A percentile compares a stretch with the other conserved stretches of the same genome.
These are phyloP conservation scores for Blastocystis sp. DNA, from an alignment of 352 stramenopile genomes.

Conservation along the genomic window DNA sequence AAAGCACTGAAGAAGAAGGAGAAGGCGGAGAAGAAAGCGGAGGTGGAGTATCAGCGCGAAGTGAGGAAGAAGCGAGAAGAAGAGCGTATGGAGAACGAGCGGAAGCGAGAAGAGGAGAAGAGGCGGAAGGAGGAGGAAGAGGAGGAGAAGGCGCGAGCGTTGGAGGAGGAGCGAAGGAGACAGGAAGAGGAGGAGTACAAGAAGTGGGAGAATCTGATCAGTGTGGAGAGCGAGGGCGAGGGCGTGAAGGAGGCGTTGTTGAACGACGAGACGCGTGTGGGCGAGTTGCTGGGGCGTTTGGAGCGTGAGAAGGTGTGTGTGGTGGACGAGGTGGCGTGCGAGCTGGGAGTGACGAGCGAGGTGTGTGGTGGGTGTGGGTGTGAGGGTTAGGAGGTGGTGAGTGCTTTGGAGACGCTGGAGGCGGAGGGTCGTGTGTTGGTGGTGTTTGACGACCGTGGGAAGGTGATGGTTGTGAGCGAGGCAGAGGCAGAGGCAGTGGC, in stretches of 20 bases:
- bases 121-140: constrained; percentile 31
- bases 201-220: constrained; percentile 60
- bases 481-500: constrained; percentile 11
- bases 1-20: constrained; percentile 67
- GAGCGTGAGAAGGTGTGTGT: constrained; percentile 5
- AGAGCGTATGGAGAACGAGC: constrained; percentile 34
- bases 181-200: constrained; percentile 53
- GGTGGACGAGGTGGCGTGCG: constrained; percentile 30
- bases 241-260: constrained; percentile 44
- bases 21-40: constrained; percentile 58
- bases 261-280: constrained; percentile 3
- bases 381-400: constrained; percentile 33
- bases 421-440: constrained; percentile 8
- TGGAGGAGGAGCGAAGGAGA: constrained; percentile 50
- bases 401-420: constrained; percentile 11
- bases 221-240: constrained; percentile 35
- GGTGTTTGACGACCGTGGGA: constrained; percentile 46
- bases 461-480: constrained; percentile 29
- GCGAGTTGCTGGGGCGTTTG: neutral
- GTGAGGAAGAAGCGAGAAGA: constrained; percentile 48
- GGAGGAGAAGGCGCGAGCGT: neutral
- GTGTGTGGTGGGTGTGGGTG: neutral
- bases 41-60: constrained; percentile 44
- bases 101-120: constrained; percentile 27
- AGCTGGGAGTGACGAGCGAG: constrained; percentile 32